phyloP scores from a whole-genome alignment of 106 monocot species.

The Dioscorea alata region DNA sequence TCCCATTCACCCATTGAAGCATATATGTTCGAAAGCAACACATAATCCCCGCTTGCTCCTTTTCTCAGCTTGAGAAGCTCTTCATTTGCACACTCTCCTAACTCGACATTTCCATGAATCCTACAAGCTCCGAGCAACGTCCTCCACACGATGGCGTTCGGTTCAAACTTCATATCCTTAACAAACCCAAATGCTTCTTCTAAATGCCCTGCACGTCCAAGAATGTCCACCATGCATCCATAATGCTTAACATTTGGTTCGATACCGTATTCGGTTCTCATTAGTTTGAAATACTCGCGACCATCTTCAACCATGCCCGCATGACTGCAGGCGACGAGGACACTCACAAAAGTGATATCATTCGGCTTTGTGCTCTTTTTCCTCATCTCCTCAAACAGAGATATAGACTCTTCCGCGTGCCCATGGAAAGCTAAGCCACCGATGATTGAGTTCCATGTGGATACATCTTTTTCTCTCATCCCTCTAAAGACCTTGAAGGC shows the following conservation, averaged over 20 bases:
- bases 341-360: conserved; percentile 66
- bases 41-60: conserved; percentile 58
- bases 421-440: conserved; percentile 67
- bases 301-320: conserved; percentile 58
- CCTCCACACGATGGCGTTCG: conserved; percentile 58
- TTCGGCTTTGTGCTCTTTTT: conserved; percentile 31
- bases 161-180: conserved; percentile 34
- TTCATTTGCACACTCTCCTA: conserved; percentile 39
- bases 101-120: conserved; percentile 46
- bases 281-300: conserved; percentile 34
- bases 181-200: conserved; percentile 49
- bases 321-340: conserved; percentile 61
- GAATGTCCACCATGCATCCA: conserved; percentile 84
- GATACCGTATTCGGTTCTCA: conserved; percentile 41
- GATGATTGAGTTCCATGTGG: conserved; percentile 72
- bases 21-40: conserved; percentile 66
- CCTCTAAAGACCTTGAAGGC: conserved; percentile 44
- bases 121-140: conserved; percentile 66
- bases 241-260: conserved; percentile 64
- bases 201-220: conserved; percentile 55
- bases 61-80: conserved; percentile 33
- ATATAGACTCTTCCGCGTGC: conserved; percentile 22
- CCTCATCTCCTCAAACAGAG: conserved; percentile 45
- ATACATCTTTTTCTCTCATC: conserved; percentile 52
- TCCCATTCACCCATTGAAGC: conserved; percentile 58